Evolutionary conservation across 2,329 filamentous ascomycete genomes (phyloP).

Genomic region (Phyllosticta paracitricarpa): DNA sequence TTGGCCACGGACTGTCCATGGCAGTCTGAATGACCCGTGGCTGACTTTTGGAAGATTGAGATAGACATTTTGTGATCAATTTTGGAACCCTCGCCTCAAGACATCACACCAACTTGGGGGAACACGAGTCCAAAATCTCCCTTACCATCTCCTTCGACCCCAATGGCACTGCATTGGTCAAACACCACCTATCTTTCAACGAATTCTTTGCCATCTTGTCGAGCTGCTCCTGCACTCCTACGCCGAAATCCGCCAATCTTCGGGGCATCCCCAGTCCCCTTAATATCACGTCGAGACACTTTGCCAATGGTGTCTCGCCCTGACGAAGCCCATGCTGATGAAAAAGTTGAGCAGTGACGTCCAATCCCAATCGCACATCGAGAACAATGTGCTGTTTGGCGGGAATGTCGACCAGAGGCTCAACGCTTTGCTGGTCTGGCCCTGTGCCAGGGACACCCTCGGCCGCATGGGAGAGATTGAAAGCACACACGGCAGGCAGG

Average conservation of each 20-base stretch:
- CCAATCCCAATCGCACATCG: constrained; percentile 31
- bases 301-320: constrained; percentile 36
- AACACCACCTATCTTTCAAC: constrained; percentile 41
- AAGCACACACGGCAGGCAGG: constrained; percentile 47
- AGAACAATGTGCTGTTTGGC: constrained; percentile 29
- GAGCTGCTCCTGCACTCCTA: constrained; percentile 37
- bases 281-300: constrained; percentile 43
- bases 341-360: constrained; percentile 29
- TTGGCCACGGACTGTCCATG: too few species aligned
- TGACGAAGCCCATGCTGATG: constrained; percentile 15
- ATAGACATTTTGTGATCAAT: background rate
- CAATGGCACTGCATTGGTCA: constrained; percentile 42
- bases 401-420: constrained; percentile 27
- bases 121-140: constrained; percentile 37
- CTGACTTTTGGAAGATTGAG: too few species aligned
- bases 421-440: constrained; percentile 9
- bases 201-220: constrained; percentile 40
- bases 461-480: constrained; percentile 30
- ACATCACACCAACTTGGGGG: background rate
- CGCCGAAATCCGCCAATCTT: constrained; percentile 41
- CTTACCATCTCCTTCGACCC: constrained; percentile 38
- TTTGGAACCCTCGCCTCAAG: background rate
- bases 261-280: constrained; percentile 45
- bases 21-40: too few species aligned
- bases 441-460: background rate